A percentile compares a stretch with the other conserved stretches of the same genome.
Conservation (phyloP, 805 yeast genomes). For the Yamadazyma kitorensis region DNA sequence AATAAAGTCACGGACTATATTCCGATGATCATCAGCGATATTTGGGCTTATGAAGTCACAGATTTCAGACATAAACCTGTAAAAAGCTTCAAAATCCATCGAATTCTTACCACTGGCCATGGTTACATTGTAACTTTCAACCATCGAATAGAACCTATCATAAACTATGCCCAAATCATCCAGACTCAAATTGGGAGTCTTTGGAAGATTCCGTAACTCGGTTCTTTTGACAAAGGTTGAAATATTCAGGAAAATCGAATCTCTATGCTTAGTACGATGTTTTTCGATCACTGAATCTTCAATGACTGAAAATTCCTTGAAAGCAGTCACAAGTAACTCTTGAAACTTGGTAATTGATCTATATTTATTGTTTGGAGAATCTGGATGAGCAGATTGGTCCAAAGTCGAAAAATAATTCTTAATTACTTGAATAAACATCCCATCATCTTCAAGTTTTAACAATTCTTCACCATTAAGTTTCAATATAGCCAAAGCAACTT, state of each 20-base stretch:
- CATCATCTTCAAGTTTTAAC: slow-evolving; percentile 82
- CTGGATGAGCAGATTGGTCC: slow-evolving; percentile 77
- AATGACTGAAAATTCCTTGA: slow-evolving; percentile 81
- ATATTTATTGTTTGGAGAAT: slow-evolving; percentile 59
- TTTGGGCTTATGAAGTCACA: slow-evolving; percentile 64
- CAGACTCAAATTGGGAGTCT: slow-evolving; percentile 56
- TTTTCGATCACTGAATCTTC: slow-evolving; percentile 71
- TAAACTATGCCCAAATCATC: slow-evolving; percentile 69
- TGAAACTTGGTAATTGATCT: slow-evolving; percentile 80
- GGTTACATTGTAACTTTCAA: slow-evolving; percentile 60
- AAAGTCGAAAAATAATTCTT: slow-evolving; percentile 77
- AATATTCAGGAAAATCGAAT: slow-evolving; percentile 78
- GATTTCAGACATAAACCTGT: slow-evolving; percentile 70
- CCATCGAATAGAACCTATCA: slow-evolving; percentile 77
- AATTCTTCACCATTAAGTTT: slow-evolving; percentile 85
- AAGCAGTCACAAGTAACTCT: slow-evolving; percentile 85
- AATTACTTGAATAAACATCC: slow-evolving; percentile 80
- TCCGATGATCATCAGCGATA: slow-evolving; percentile 12
- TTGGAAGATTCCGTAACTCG: slow-evolving; percentile 82
- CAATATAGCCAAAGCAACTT: slow-evolving; percentile 88
- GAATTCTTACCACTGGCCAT: slow-evolving; percentile 51
- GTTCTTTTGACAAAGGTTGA: slow-evolving; percentile 90
- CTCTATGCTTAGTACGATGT: slow-evolving; percentile 68
- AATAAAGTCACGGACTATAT: slow-evolving; percentile 28
- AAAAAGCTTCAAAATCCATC: slow-evolving; percentile 73